phyloP scores from a whole-genome alignment of 257 asterid species.

The Dorcoceras hygrometricum region DNA sequence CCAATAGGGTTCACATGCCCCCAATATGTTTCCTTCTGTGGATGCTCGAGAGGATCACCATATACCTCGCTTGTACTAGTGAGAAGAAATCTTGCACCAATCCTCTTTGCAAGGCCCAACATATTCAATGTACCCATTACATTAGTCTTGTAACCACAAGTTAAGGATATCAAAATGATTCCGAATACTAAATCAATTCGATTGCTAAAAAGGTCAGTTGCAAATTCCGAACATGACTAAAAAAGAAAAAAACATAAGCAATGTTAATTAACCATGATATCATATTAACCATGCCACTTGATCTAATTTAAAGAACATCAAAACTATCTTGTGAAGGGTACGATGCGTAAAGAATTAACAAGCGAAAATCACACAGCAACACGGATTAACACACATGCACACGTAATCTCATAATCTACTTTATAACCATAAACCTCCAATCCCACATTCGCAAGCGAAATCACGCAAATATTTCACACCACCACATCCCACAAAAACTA shows the following conservation, averaged over 20 bases:
- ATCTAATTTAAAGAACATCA: no score
- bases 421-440: slow-evolving; percentile 7
- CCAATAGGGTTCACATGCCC: slow-evolving; percentile 37
- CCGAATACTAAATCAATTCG: no score
- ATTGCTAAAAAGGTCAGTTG: no score
- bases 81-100: slow-evolving; percentile 30
- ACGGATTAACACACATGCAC: slow-evolving; percentile 1
- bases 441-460: slow-evolving; percentile 2
- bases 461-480: not conserved
- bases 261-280: not conserved
- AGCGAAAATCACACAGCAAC: not conserved
- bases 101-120: slow-evolving; percentile 33
- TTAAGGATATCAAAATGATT: slow-evolving; percentile 13
- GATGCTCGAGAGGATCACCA: slow-evolving; percentile 34
- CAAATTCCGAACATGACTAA: no score
- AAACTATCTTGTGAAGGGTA: no score
- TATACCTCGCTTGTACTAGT: slow-evolving; percentile 33
- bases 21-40: slow-evolving; percentile 33
- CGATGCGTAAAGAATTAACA: no score
- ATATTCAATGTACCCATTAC: slow-evolving; percentile 26
- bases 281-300: not conserved
- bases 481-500: not conserved
- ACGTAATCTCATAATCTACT: not conserved
- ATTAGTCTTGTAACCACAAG: slow-evolving; percentile 7
- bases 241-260: not conserved